These are phyloP conservation scores for Eucalyptus albens DNA, from an alignment of 345 rosid species.

Conservation along the genomic window DNA sequence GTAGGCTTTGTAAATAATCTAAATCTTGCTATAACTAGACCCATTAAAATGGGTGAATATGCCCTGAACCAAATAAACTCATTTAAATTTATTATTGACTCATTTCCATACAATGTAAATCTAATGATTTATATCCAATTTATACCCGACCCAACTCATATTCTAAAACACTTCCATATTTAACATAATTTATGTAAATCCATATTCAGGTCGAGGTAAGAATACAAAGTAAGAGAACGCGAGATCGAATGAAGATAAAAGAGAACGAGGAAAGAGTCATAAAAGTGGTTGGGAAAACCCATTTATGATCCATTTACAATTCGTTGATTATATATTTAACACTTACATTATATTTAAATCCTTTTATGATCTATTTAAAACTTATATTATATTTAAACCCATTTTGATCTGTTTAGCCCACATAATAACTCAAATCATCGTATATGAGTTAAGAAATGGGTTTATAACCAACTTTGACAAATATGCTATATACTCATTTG, in stretches of 20 bases:
- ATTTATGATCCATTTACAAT: accelerated
- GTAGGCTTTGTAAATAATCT: not conserved
- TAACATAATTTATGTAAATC: too few species aligned
- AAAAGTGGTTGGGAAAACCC: too few species aligned
- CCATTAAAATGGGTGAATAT: not conserved
- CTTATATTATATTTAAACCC: too few species aligned
- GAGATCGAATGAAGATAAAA: accelerated
- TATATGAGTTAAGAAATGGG: too few species aligned
- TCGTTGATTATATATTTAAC: too few species aligned
- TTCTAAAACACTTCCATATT: accelerated
- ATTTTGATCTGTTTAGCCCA: too few species aligned
- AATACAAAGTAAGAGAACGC: accelerated
- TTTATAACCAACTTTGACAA: accelerated
- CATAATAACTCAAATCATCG: accelerated
- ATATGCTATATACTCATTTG: too few species aligned
- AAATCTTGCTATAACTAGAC: not conserved
- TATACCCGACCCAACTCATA: accelerated
- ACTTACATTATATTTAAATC: too few species aligned
- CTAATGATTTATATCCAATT: too few species aligned
- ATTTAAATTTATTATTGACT: accelerated
- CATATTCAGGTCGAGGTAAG: accelerated
- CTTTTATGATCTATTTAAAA: too few species aligned
- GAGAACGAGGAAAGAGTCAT: too few species aligned
- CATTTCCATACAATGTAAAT: not conserved
- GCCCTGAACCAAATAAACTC: accelerated